A percentile compares a stretch with the other conserved stretches of the same genome.
Evolutionary conservation across 2,329 filamentous ascomycete species (phyloP).

Genomic region (Exophiala viscosa): DNA sequence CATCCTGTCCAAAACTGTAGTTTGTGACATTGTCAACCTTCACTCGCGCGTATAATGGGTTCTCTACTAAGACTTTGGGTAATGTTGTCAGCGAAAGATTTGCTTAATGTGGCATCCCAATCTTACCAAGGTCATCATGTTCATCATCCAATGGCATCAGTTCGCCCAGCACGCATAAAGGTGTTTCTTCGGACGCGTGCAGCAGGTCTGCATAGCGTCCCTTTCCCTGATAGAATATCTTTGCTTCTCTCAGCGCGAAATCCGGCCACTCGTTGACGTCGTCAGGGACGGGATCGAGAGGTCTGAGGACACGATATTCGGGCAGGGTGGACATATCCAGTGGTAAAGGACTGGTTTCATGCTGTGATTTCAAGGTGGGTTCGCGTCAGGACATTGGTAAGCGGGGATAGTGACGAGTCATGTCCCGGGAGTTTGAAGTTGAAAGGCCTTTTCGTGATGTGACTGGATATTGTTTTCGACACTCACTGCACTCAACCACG

Average conservation of each 20-base stretch:
- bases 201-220: constrained; percentile 53
- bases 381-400: constrained; percentile 5
- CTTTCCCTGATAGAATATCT: constrained; percentile 49
- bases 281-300: constrained; percentile 41
- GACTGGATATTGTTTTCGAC: neutral
- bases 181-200: constrained; percentile 51
- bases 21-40: constrained; percentile 48
- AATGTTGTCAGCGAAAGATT: constrained; percentile 32
- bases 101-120: constrained; percentile 26
- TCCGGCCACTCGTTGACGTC: constrained; percentile 59
- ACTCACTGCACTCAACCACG: neutral
- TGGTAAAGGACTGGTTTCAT: constrained; percentile 14
- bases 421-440: neutral
- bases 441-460: neutral
- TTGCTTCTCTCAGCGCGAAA: constrained; percentile 55
- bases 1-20: constrained; percentile 50
- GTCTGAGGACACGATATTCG: constrained; percentile 42
- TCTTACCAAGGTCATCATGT: constrained; percentile 41
- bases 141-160: constrained; percentile 45
- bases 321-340: constrained; percentile 27
- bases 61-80: constrained; percentile 35
- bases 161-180: constrained; percentile 54
- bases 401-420: neutral
- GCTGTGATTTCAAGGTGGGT: constrained; percentile 10
- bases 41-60: constrained; percentile 33